Evolutionary conservation across 2,329 filamentous ascomycete genomes (phyloP).

Genomic region (Dactylella cylindrospora): DNA sequence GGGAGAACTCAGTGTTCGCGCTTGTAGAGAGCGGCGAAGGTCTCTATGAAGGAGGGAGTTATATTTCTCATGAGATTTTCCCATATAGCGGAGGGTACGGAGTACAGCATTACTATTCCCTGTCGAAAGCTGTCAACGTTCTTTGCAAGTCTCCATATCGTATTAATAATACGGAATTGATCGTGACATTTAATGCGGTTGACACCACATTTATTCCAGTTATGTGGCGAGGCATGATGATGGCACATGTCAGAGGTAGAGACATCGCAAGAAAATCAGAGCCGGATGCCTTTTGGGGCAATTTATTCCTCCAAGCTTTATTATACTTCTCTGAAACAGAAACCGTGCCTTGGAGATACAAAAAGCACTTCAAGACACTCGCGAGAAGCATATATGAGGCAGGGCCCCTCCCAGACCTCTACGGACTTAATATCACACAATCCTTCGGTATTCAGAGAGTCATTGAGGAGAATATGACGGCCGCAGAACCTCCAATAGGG

Average conservation of each 20-base stretch:
- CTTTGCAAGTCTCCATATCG: conserved; percentile 31
- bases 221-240: conserved; percentile 44
- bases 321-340: conserved; percentile 37
- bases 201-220: conserved; percentile 42
- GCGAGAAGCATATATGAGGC: conserved; percentile 30
- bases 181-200: conserved; percentile 28
- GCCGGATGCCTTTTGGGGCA: conserved; percentile 31
- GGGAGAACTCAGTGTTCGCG: conserved; percentile 40
- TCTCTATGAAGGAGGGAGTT: conserved; percentile 43
- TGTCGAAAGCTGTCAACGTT: conserved; percentile 39
- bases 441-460: conserved; percentile 34
- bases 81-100: conserved; percentile 44
- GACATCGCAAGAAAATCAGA: conserved; percentile 39
- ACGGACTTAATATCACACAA: conserved; percentile 37
- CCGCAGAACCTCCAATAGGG: conserved; percentile 11
- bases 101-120: conserved; percentile 40
- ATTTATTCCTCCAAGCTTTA: conserved; percentile 30
- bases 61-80: conserved; percentile 44
- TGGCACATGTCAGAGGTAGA: conserved; percentile 43
- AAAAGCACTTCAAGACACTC: conserved; percentile 31
- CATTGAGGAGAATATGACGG: conserved; percentile 20
- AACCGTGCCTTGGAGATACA: conserved; percentile 15
- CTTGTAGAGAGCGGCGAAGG: conserved; percentile 39
- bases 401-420: conserved; percentile 29
- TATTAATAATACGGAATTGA: conserved; percentile 24